phyloP scores from a whole-genome alignment of 139 green algal genomes.

The Chlorella sp. region DNA sequence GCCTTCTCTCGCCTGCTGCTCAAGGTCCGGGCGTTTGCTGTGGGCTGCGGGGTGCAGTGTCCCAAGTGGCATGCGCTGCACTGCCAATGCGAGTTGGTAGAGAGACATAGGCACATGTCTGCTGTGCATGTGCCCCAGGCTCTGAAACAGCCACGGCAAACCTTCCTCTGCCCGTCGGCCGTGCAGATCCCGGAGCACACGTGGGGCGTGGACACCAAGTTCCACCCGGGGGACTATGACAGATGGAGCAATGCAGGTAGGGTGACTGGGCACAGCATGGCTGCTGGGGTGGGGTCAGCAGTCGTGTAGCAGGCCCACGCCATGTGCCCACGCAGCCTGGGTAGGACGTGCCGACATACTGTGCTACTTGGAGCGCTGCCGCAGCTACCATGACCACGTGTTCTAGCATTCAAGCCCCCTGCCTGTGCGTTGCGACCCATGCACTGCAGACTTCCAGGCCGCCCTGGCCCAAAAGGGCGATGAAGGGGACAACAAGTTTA shows the following conservation, averaged over 20 bases:
- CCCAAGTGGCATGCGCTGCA: not conserved
- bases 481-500: not conserved
- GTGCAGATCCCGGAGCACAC: conserved; percentile 70
- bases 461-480: conserved; percentile 6
- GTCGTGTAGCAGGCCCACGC: not conserved
- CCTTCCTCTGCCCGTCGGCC: not conserved
- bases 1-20: conserved; percentile 60
- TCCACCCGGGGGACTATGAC: conserved; percentile 33
- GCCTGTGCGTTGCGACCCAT: too few relatives aligned
- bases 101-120: not conserved
- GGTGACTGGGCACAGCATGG: not conserved
- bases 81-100: not conserved
- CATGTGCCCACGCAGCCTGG: not conserved
- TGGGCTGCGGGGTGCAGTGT: too few relatives aligned
- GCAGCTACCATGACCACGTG: not conserved
- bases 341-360: not conserved
- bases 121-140: not conserved
- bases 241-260: conserved; percentile 53
- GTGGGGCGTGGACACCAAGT: conserved; percentile 63
- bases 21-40: conserved; percentile 38
- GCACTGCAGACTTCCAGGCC: conserved; percentile 4
- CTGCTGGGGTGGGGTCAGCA: not conserved
- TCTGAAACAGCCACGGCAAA: too few relatives aligned
- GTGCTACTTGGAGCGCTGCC: too few relatives aligned
- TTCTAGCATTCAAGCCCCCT: too few relatives aligned